Base-by-base conservation (phyloP, 495 filamentous ascomycete species). In the Astrothelium macrocarpum region DNA sequence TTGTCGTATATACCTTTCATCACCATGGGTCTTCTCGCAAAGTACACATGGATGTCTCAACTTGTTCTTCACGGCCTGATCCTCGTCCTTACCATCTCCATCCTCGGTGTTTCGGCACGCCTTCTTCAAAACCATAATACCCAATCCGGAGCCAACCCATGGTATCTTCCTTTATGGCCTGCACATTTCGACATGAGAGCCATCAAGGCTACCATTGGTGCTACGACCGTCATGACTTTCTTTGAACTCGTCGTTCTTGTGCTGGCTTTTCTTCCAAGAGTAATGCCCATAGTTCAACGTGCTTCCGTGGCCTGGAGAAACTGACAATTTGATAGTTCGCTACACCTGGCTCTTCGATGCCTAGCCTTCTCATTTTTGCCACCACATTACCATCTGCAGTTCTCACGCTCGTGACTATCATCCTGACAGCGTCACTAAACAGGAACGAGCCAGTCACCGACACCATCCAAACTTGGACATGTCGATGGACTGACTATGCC, bases 151-250 rank as follows among this genome's bases (percentile, higher is more conserved):
- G 65, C 66, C n/a, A 74, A 76, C 62, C 71, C 68, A 25, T 76
- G 74, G 74, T 74, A 73, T 64, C 61, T 76, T 12, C 73, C 73
- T 10, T 59, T 75, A 18, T 75, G 73, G 73, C 73, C 74, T 1
- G 64, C 71, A 43, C 73, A 75, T 63, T 75, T 76, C 62, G 70
- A 75, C 45, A 64, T 63, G 3, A 26, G 62, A 3, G 72, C 72
- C 31, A 71, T 73, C 14, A 68, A 73, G 53, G 62, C 65, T 14
- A 56, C 75, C n/a, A 66, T 75, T 46, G 74, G 72, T 0, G 62
- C 71, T 16, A 60, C 70, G 2, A 66, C 64, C 0, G 64, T 69
- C 0, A 62, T 71, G 25, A 56, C 49, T 2, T 56, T 56, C 16
- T 56, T 56, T 16, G 49, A 25, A 3, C 49, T 56, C 16, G 25